Percentiles rank a stretch among this genome's conserved stretches.
These are phyloP conservation scores for Alternaria postmessia DNA, from an alignment of 2,329 filamentous ascomycete species.

Conservation along the genomic window DNA sequence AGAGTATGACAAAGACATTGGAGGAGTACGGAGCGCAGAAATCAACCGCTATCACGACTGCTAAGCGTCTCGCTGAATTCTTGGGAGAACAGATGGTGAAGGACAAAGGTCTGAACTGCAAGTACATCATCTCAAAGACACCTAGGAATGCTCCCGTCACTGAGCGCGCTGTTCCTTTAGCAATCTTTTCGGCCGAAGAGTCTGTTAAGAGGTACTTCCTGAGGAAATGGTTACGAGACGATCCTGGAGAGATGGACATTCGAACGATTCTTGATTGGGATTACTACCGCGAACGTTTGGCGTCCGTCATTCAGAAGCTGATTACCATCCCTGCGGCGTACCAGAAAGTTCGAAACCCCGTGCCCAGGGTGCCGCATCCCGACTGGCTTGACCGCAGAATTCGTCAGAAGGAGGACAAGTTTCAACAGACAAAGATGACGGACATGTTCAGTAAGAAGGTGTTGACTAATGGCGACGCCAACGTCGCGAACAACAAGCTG, in stretches of 20 bases:
- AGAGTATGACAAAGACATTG: slow-evolving; percentile 95
- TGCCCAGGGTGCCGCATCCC: slow-evolving; percentile 90
- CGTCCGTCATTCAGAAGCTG: slow-evolving; percentile 97
- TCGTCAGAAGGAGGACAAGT: slow-evolving; percentile 92
- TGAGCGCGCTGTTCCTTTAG: slow-evolving; percentile 90
- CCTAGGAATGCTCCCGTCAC: slow-evolving; percentile 92
- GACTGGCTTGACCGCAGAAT: slow-evolving; percentile 97
- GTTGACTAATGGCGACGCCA: slow-evolving; percentile 75
- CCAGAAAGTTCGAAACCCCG: slow-evolving; percentile 93
- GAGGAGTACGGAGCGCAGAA: slow-evolving; percentile 97
- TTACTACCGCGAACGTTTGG: slow-evolving; percentile 95
- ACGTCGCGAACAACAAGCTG: slow-evolving; percentile 65
- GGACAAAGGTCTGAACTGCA: slow-evolving; percentile 98
- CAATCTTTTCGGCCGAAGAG: slow-evolving; percentile 95
- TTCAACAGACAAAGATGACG: slow-evolving; percentile 99
- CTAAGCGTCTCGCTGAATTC: slow-evolving; percentile 93
- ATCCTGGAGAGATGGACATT: slow-evolving; percentile 89
- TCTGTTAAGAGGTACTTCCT: slow-evolving; percentile 87
- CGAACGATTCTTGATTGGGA: slow-evolving; percentile 92
- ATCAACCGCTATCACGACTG: slow-evolving; percentile 98
- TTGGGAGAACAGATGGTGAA: slow-evolving; percentile 98
- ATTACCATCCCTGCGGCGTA: slow-evolving; percentile 98
- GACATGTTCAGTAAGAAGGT: slow-evolving; percentile 83
- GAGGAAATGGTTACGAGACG: slow-evolving; percentile 94
- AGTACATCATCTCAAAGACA: slow-evolving; percentile 94